phyloP scores from a whole-genome alignment of 75 land plant genomes.

The Selaginella moellendorffii region DNA sequence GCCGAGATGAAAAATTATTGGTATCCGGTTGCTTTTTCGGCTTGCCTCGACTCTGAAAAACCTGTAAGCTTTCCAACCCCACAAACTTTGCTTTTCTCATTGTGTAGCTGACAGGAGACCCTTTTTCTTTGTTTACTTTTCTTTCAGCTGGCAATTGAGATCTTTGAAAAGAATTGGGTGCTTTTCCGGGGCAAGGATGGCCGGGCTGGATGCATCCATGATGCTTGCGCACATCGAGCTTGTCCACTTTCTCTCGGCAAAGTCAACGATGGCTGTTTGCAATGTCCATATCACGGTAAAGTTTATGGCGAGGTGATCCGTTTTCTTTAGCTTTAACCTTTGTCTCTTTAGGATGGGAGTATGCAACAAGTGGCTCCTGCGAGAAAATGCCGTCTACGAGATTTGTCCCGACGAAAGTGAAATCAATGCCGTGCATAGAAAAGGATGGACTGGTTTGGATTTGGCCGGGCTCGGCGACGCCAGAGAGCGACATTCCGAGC shows the following conservation, averaged over 20 bases:
- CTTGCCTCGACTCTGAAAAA: conserved; percentile 54
- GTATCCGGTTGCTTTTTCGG: conserved; percentile 91
- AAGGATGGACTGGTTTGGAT: conserved; percentile 94
- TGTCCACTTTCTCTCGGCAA: conserved; percentile 93
- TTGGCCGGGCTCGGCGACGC: conserved; percentile 89
- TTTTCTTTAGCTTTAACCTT: no score
- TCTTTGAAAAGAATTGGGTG: conserved; percentile 96
- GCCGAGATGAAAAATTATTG: conserved; percentile 74
- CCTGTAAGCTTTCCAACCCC: conserved; percentile 53
- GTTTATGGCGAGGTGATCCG: no score
- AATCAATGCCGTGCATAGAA: conserved; percentile 75
- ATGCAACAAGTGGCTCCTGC: conserved; percentile 75
- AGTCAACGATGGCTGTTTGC: conserved; percentile 74
- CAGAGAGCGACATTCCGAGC: conserved; percentile 51
- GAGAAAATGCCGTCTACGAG: conserved; percentile 95
- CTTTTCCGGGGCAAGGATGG: conserved; percentile 92
- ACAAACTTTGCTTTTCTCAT: no score
- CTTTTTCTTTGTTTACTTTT: conserved; percentile 6
- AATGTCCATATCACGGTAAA: conserved; percentile 96
- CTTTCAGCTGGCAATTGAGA: conserved; percentile 82
- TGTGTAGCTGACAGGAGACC: no score
- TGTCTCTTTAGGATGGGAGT: no score
- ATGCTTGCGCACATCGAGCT: conserved; percentile 93
- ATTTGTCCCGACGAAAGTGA: conserved; percentile 44
- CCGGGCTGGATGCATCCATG: conserved; percentile 76